phyloP scores from a whole-genome alignment of 2,329 filamentous ascomycete species.

The Pseudogymnoascus sp. region DNA sequence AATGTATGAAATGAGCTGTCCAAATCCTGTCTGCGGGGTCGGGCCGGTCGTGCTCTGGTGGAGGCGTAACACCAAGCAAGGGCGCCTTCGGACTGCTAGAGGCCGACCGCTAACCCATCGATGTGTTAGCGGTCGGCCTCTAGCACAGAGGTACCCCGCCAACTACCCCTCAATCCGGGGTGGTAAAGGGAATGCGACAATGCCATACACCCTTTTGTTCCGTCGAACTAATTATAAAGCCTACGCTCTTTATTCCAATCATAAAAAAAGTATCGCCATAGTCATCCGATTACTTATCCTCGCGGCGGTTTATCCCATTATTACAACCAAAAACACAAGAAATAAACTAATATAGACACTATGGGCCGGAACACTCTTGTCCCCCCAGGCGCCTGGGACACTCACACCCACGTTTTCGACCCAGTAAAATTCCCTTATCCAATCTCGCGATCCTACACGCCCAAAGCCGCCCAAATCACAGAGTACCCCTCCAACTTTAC shows the following conservation, averaged over 20 bases:
- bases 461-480: constrained; percentile 17
- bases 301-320: neutral
- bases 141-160: neutral
- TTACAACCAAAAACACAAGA: neutral
- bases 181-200: neutral
- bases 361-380: constrained; percentile 1
- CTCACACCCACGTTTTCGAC: constrained; percentile 21
- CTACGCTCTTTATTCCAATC: neutral
- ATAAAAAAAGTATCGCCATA: neutral
- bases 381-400: constrained; percentile 15
- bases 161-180: neutral
- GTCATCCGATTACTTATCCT: neutral
- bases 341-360: neutral
- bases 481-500: constrained; percentile 20
- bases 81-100: neutral
- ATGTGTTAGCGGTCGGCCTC: neutral
- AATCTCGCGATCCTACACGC: constrained; percentile 20
- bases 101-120: neutral
- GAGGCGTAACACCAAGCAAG: neutral
- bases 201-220: neutral
- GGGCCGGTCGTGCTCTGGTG: neutral
- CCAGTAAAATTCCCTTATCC: constrained; percentile 18
- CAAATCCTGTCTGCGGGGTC: neutral
- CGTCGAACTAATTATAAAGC: neutral
- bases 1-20: neutral